Evolutionary conservation across 495 filamentous ascomycete genomes (phyloP).

Genomic region (Lepidopterella palustris): DNA sequence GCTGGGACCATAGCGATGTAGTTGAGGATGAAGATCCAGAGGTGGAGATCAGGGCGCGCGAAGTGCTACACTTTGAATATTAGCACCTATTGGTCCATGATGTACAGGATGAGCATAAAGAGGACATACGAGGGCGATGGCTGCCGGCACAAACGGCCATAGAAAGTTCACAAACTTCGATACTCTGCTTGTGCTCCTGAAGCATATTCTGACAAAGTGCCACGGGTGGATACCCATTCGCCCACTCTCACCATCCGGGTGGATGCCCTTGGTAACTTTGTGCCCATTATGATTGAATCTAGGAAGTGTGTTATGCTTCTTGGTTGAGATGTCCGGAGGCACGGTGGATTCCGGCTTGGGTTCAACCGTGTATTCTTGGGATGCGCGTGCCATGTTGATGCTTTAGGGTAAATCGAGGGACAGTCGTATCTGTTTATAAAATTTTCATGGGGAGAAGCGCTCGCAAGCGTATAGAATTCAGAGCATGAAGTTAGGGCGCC

Average conservation of each 20-base stretch:
- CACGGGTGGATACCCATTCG: conserved; percentile 54
- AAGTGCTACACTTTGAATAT: conserved; percentile 43
- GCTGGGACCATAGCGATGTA: conserved; percentile 82
- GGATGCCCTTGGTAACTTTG: conserved; percentile 41
- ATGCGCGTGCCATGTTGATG: conserved; percentile 1
- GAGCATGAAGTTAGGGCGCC: neutral
- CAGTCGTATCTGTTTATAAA: neutral
- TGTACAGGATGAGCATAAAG: neutral
- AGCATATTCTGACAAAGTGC: conserved; percentile 56
- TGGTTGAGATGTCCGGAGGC: conserved; percentile 7
- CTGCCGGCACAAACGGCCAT: conserved; percentile 69
- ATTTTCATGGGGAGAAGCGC: neutral
- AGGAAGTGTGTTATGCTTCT: conserved; percentile 9
- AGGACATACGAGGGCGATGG: conserved; percentile 47
- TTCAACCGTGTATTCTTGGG: neutral
- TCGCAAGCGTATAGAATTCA: neutral
- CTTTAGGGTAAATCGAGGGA: neutral
- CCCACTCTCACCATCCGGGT: conserved; percentile 60
- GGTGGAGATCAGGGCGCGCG: conserved; percentile 51
- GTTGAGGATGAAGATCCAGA: conserved; percentile 62
- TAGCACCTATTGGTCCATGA: neutral
- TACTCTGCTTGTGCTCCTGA: conserved; percentile 49
- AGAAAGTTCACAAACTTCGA: conserved; percentile 59
- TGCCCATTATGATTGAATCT: conserved; percentile 39
- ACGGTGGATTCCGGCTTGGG: neutral